Percentiles rank a stretch among this genome's conserved stretches.
phyloP scores from a whole-genome alignment of 169 alveolate genomes.

The Eimeria necatrix region DNA sequence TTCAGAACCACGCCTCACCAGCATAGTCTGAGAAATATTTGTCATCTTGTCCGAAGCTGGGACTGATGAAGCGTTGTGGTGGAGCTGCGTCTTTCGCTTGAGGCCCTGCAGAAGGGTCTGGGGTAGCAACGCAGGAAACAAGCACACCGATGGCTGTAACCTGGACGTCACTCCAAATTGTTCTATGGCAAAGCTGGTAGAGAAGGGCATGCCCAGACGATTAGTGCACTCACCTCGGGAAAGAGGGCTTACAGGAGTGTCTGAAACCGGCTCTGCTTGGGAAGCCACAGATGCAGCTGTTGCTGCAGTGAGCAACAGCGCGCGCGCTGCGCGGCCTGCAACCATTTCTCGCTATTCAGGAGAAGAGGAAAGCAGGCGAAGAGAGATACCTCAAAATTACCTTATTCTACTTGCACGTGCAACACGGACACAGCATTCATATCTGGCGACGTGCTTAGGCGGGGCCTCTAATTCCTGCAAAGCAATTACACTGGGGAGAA shows the following conservation, averaged over 20 bases:
- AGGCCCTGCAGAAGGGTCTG: not conserved
- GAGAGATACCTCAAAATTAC: too few species aligned
- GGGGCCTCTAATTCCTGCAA: too few species aligned
- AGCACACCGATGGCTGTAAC: too few species aligned
- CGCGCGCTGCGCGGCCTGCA: constrained; percentile 67
- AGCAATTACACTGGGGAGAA: too few species aligned
- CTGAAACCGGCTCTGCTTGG: not conserved
- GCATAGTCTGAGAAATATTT: constrained; percentile 33
- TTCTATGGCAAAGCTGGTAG: not conserved
- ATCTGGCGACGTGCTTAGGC: too few species aligned
- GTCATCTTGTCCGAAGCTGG: not conserved
- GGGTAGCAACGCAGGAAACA: not conserved
- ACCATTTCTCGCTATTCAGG: constrained; percentile 30
- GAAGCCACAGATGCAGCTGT: constrained; percentile 33
- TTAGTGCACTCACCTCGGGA: constrained; percentile 32
- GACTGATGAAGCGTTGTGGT: constrained; percentile 41
- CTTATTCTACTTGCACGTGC: too few species aligned
- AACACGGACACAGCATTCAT: too few species aligned
- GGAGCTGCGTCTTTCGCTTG: not conserved
- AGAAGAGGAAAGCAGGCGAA: not conserved
- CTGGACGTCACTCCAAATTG: not conserved
- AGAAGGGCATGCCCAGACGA: not conserved
- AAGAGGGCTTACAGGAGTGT: constrained; percentile 66
- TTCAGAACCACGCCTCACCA: not conserved
- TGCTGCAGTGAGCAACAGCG: constrained; percentile 69